Evolutionary conservation across 345 rosid species (phyloP).

Genomic region (Pistacia integerrima): DNA sequence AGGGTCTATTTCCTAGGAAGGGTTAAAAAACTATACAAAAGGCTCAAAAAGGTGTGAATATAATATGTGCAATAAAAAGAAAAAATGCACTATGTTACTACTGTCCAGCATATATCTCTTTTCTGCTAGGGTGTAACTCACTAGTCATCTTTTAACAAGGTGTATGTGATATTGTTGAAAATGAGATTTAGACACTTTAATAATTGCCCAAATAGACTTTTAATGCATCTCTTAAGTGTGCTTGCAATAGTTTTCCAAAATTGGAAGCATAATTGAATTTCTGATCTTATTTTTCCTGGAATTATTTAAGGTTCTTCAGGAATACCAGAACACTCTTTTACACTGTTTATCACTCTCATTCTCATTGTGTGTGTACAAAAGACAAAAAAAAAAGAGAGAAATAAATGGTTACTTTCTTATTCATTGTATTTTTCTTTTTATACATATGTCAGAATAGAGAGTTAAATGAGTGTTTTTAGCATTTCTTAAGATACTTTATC

Average conservation of each 20-base stretch:
- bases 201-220: neutral
- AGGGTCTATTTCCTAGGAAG: too few relatives aligned
- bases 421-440: too few relatives aligned
- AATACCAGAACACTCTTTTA: too few relatives aligned
- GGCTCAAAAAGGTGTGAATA: too few relatives aligned
- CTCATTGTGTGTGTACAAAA: too few relatives aligned
- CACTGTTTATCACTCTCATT: neutral
- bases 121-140: neutral
- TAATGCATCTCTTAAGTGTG: neutral
- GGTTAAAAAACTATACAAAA: too few relatives aligned
- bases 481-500: neutral
- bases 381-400: too few relatives aligned
- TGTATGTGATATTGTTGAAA: neutral
- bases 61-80: too few relatives aligned
- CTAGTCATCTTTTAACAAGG: neutral
- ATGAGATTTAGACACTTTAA: neutral
- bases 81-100: neutral
- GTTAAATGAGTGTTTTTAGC: neutral
- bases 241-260: neutral
- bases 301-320: too few relatives aligned
- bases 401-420: neutral
- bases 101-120: neutral
- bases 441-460: too few relatives aligned
- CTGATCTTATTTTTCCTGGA: neutral
- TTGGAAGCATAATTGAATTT: neutral